Base-by-base conservation (phyloP, 2,329 filamentous ascomycete genomes). In the Fusarium sp. region DNA sequence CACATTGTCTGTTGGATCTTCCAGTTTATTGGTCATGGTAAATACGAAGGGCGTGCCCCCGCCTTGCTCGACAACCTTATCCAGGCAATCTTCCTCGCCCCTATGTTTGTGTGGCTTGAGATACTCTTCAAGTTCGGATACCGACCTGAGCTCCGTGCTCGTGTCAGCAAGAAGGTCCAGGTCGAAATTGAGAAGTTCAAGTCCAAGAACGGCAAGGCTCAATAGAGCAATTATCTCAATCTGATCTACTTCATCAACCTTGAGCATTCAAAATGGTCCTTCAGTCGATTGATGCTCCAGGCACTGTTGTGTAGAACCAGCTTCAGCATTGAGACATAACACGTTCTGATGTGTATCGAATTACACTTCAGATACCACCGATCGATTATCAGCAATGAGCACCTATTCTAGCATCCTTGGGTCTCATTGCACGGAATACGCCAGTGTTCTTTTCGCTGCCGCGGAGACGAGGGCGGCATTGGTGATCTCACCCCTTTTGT, bases 101-200 rank as follows among this genome's bases (percentile, higher is more conserved):
- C 96, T 12, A 92, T 99, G 77, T 99, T 98, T 76, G 95, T 98
- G 64, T 99, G 96, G 93, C 92, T 99, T 76, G 95, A 98, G 84
- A 83, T 97, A 27, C 86, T 99, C 30, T 99, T 99, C 85, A 90
- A 87, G 77, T 88, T 97, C 54, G 96, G 96, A 52, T 99, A 98
- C 82, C 89, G 96, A 65, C 93, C 91, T 3, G 94, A 97, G 80
- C 85, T 99, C 74, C 94, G 95, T 83, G 87, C 88, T 67, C 90
- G 95, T 54, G 89, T 98, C 46, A 90, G 95, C 68, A 90, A 91
- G 79, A 90, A 88, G 40, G 93, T 98, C 6, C 83, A 90, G 78
- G 85, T 89, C 74, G 93, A 97, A 79, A 87, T 98, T 71, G 86
- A 89, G 74, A 96, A 94, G 81, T 91, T 94, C 79, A 90, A 85